A percentile compares a stretch with the other conserved stretches of the same genome.
These are phyloP conservation scores for Lasiodiplodia sp. DNA, from an alignment of 2,329 filamentous ascomycete species.

Conservation along the genomic window DNA sequence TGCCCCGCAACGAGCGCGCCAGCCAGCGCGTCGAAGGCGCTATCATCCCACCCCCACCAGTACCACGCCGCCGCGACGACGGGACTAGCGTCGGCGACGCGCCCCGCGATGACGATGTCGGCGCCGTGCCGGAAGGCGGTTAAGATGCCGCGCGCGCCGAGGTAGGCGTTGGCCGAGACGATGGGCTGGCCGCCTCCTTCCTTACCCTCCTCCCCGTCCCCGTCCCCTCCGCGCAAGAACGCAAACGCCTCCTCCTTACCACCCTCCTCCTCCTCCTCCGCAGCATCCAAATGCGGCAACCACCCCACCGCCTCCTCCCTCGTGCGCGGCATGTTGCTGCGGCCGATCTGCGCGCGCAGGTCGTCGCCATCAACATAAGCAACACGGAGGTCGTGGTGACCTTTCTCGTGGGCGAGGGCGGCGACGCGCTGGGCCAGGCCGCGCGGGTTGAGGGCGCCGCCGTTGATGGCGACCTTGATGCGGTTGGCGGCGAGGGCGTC, in stretches of 20 bases:
- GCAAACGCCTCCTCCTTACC: slow-evolving; percentile 46
- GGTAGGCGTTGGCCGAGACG: slow-evolving; percentile 54
- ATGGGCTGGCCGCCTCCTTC: not conserved
- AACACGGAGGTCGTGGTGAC: slow-evolving; percentile 47
- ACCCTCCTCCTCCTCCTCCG: slow-evolving; percentile 44
- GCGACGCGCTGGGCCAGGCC: slow-evolving; percentile 58
- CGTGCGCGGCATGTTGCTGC: slow-evolving; percentile 38
- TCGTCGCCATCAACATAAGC: slow-evolving; percentile 58
- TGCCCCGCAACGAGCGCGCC: slow-evolving; percentile 61
- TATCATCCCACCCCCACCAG: slow-evolving; percentile 62
- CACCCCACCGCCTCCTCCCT: slow-evolving; percentile 40
- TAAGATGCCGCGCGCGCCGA: slow-evolving; percentile 53
- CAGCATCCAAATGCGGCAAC: slow-evolving; percentile 52
- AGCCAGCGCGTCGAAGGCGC: slow-evolving; percentile 58
- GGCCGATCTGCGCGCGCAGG: slow-evolving; percentile 43
- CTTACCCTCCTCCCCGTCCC: slow-evolving; percentile 38
- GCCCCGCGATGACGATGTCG: slow-evolving; percentile 45
- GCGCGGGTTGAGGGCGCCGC: slow-evolving; percentile 63
- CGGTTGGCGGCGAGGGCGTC: slow-evolving; percentile 55
- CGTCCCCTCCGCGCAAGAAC: slow-evolving; percentile 46
- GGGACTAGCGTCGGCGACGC: slow-evolving; percentile 45
- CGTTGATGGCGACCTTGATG: slow-evolving; percentile 65
- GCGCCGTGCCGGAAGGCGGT: slow-evolving; percentile 42
- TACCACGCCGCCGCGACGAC: slow-evolving; percentile 64
- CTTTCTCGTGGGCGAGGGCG: slow-evolving; percentile 47